Percentiles rank a stretch among this genome's conserved stretches.
Evolutionary conservation across 768 basidiomycete genomes (phyloP).

Genomic region (Xerocomus spinulosus): DNA sequence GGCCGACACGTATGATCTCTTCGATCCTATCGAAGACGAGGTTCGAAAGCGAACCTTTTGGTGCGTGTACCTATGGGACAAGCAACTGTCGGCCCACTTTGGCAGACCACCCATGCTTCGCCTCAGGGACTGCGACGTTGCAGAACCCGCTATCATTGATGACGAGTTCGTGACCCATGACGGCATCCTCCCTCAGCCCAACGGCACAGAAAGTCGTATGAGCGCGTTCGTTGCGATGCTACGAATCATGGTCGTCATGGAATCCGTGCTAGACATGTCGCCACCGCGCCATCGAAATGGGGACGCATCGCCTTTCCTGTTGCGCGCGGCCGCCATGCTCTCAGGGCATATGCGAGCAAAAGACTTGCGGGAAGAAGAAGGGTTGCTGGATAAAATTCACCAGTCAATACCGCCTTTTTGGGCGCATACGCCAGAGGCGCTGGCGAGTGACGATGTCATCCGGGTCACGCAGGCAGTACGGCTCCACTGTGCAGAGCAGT

Average conservation of each 20-base stretch:
- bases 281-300: slow-evolving; percentile 54
- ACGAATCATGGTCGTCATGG: slow-evolving; percentile 82
- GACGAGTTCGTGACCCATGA: slow-evolving; percentile 87
- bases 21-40: slow-evolving; percentile 87
- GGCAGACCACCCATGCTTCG: slow-evolving; percentile 85
- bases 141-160: slow-evolving; percentile 79
- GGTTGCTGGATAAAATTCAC: slow-evolving; percentile 75
- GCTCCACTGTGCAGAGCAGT: slow-evolving; percentile 83
- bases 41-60: slow-evolving; percentile 93
- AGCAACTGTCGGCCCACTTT: slow-evolving; percentile 85
- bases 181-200: slow-evolving; percentile 57
- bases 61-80: slow-evolving; percentile 97
- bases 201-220: slow-evolving; percentile 71
- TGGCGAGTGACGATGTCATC: slow-evolving; percentile 81
- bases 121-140: slow-evolving; percentile 86
- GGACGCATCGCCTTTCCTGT: slow-evolving; percentile 74
- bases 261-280: slow-evolving; percentile 80
- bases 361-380: slow-evolving; percentile 76
- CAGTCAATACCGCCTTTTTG: slow-evolving; percentile 69
- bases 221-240: slow-evolving; percentile 74
- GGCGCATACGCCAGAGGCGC: slow-evolving; percentile 75
- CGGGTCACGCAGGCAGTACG: slow-evolving; percentile 86
- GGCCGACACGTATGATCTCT: slow-evolving; percentile 79
- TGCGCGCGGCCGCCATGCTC: slow-evolving; percentile 64
- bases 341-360: slow-evolving; percentile 56